Base-by-base conservation (phyloP, 1,284 basidiomycete genomes). In the Acaromyces ingoldii region DNA sequence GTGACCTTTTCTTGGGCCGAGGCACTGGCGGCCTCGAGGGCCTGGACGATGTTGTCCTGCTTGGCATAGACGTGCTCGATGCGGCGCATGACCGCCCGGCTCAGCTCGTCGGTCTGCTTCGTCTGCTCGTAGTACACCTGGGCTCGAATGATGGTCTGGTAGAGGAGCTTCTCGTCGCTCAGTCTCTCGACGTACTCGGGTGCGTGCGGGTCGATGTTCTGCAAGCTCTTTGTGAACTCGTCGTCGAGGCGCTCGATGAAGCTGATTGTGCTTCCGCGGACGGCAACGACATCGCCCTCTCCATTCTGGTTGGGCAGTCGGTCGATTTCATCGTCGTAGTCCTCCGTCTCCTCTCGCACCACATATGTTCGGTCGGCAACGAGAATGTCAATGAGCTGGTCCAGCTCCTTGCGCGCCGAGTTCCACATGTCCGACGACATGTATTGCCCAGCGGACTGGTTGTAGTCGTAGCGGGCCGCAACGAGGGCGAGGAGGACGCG, bases 21-120 rank as follows among this genome's bases (percentile, higher is more conserved):
- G 42, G 51, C 58, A 39, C 62, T 54, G 80, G 31, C 84, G 79
- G 67, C 53, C 76, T 98, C 95, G 39, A 98, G 84, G 26, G 90
- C 91, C 72, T 87, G 84, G 49, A 95, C 87, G 42, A 98, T 92
- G 40, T 88, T 82, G 70, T 96, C 91, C 53, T 95, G 70, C 43
- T 98, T 98, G 49, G 89, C 91, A 78, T 99, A 98, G 57, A 98
- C 90, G 77, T 98, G 95, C 76, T 99, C 95, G 54, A 99, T 79
- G 47, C 95, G 85, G 64, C 95, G 84, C 85, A 97, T 92, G 57
- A 97, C 82, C 29, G 92, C 88, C 49, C 95, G 84, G 40, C 64
- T 60, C 13, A 75, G 61, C 6, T 67, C 57, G 34, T 70, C 71
- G 1, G 30, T 31, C 28, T 49, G 45, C 6, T 45, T 33, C 6